phyloP scores from a whole-genome alignment of 257 asterid genomes.

The Gentiana straminea region DNA sequence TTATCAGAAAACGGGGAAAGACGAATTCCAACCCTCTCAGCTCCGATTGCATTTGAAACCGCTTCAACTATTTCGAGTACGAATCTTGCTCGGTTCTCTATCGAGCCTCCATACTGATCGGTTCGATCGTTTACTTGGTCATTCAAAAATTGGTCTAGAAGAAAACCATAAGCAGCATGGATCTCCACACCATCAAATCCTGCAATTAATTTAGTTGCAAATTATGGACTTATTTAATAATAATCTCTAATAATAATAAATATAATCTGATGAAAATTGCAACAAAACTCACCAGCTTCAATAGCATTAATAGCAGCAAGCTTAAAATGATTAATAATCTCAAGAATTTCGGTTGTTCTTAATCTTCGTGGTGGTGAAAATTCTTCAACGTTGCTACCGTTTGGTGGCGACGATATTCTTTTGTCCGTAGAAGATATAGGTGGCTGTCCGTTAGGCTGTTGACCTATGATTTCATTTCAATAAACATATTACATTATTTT shows the following conservation, averaged over 20 bases:
- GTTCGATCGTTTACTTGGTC: conserved; percentile 21
- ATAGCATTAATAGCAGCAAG: conserved; percentile 24
- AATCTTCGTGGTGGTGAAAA: conserved; percentile 17
- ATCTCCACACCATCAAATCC: conserved; percentile 22
- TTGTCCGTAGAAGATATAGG: conserved; percentile 24
- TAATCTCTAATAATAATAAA: too few species aligned
- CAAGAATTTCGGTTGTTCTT: conserved; percentile 17
- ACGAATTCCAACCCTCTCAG: conserved; percentile 16
- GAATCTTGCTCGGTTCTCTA: conserved; percentile 20
- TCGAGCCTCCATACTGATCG: conserved; percentile 20
- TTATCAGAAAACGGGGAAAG: conserved; percentile 12
- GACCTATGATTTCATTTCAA: conserved; percentile 4
- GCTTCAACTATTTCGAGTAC: conserved; percentile 16
- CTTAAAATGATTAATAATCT: conserved; percentile 10
- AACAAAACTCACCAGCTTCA: conserved; percentile 16
- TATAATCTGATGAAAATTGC: not conserved
- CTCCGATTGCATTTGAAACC: conserved; percentile 13
- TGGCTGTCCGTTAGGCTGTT: conserved; percentile 23
- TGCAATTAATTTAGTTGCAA: not conserved
- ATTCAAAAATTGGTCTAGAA: conserved; percentile 18
- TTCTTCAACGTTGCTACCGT: conserved; percentile 2
- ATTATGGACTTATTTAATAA: too few species aligned
- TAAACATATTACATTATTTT: too few species aligned
- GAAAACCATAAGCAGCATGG: conserved; percentile 20
- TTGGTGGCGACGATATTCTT: conserved; percentile 6